Evolutionary conservation across 345 rosid genomes (phyloP).

Genomic region (Eucalyptus caleyi): DNA sequence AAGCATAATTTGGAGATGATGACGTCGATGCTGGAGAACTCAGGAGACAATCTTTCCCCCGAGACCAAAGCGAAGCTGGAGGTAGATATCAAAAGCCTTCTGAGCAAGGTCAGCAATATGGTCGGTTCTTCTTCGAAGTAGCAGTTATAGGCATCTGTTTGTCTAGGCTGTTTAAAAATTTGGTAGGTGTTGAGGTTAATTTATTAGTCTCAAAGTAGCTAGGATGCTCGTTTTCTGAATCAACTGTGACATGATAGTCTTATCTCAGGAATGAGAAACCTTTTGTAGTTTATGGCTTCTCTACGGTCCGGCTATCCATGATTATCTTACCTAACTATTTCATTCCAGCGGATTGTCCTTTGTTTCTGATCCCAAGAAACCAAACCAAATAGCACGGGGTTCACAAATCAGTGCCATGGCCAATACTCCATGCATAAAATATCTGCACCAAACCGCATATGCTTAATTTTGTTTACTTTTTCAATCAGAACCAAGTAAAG

Average conservation of each 20-base stretch:
- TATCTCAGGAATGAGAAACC: background rate
- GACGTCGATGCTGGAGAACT: conserved; percentile 75
- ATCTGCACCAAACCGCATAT: background rate
- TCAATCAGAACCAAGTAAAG: background rate
- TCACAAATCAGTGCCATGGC: background rate
- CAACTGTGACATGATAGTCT: background rate
- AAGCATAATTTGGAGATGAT: conserved; percentile 80
- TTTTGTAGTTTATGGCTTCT: background rate
- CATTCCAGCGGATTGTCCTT: background rate
- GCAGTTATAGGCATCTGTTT: background rate
- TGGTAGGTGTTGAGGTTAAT: background rate
- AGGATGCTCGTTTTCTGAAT: background rate
- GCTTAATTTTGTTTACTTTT: background rate
- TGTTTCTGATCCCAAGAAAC: background rate
- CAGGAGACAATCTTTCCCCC: conserved; percentile 69
- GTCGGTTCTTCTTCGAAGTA: conserved; percentile 29
- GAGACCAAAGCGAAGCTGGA: conserved; percentile 69
- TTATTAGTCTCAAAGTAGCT: background rate
- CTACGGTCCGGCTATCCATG: background rate
- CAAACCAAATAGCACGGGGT: background rate
- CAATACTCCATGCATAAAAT: background rate
- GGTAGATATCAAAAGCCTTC: conserved; percentile 60
- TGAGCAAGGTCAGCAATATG: conserved; percentile 59
- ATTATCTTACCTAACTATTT: background rate
- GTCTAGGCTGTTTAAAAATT: background rate